These are phyloP conservation scores for Salicornia ramosissima DNA, from an alignment of 148 eudicot genomes.

Conservation along the genomic window DNA sequence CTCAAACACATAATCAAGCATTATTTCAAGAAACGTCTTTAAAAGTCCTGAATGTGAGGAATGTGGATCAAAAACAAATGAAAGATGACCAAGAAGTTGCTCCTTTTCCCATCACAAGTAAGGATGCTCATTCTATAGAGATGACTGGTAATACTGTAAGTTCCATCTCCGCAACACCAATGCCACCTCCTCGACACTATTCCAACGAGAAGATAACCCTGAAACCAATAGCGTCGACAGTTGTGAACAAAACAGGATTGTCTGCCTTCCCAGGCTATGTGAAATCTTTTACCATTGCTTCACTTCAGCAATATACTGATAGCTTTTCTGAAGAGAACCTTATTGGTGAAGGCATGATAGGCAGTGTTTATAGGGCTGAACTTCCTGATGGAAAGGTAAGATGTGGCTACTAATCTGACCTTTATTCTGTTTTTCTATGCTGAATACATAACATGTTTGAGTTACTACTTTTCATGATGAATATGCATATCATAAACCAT, in stretches of 20 bases:
- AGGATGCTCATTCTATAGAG: conserved; percentile 58
- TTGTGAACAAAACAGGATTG: conserved; percentile 19
- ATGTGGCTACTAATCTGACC: background rate
- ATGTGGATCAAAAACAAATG: conserved; percentile 28
- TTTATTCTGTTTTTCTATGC: conserved; percentile 7
- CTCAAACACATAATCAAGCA: conserved; percentile 40
- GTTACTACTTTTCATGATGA: background rate
- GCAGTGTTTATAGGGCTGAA: conserved; percentile 71
- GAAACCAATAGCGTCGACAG: conserved; percentile 41
- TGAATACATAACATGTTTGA: background rate
- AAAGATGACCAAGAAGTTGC: conserved; percentile 21
- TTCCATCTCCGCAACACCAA: conserved; percentile 31
- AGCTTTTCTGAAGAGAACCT: conserved; percentile 92
- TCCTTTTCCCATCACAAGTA: conserved; percentile 29
- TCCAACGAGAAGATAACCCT: conserved; percentile 38
- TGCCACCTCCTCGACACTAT: conserved; percentile 51
- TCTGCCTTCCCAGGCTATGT: conserved; percentile 41
- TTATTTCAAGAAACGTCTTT: conserved; percentile 32
- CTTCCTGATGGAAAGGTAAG: conserved; percentile 74
- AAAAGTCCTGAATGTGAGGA: conserved; percentile 29
- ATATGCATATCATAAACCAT: background rate
- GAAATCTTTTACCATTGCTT: conserved; percentile 62
- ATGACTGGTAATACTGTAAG: conserved; percentile 34
- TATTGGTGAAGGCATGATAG: conserved; percentile 73
- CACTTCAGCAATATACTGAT: conserved; percentile 75